Base-by-base conservation (phyloP, 768 basidiomycete genomes). In the Kockovaella imperatae region DNA sequence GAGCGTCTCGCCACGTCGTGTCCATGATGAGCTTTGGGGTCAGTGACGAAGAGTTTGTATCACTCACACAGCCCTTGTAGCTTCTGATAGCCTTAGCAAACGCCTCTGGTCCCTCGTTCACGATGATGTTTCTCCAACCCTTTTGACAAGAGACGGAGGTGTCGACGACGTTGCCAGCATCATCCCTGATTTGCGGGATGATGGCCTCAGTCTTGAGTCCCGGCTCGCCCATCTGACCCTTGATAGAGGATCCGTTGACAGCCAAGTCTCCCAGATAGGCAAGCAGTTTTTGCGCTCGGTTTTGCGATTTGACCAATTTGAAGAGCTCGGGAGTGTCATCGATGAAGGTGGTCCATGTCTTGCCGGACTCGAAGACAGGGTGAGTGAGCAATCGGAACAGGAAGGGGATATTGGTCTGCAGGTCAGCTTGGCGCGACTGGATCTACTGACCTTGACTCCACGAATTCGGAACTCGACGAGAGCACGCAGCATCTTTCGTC, bases 291-390 rank as follows among this genome's bases (percentile, higher is more conserved):
- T 96, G 91, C 3, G 95, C 95, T 74, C 95, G 86, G 74, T 99
- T 99, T 74, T 91, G 91, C 60, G 84, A 89, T 64, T 88, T 86
- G 5, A 99, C 91, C 47, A 99, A 81, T 73, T 91, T 95, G 83
- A 97, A 99, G 54, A 99, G 81, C 67, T 96, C 90, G n/a, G 89
- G 91, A 1, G 93, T 96, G 73, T 99, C 95, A 65, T 99, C 95
- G 73, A 99, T 97, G 77, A 99, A 97, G 21, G 95, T 99, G 2
- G 95, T 99, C 95, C 95, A 99, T 8, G 95, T 95, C 76, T 90
- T 87, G 50, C 93, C 93, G 30, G 80, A 83, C 57, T 96, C 86
- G 75, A 95, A 99, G 59, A 90, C 80, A 61, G 91, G 89, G 73
- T 97, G 87, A 4, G 95, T 97, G 57, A 99, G 77, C 23, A 99